Evolutionary conservation across 2,329 filamentous ascomycete genomes (phyloP), one percentile per base, ranked within the genome.

Genomic region (Botryosphaeria dothidea): DNA sequence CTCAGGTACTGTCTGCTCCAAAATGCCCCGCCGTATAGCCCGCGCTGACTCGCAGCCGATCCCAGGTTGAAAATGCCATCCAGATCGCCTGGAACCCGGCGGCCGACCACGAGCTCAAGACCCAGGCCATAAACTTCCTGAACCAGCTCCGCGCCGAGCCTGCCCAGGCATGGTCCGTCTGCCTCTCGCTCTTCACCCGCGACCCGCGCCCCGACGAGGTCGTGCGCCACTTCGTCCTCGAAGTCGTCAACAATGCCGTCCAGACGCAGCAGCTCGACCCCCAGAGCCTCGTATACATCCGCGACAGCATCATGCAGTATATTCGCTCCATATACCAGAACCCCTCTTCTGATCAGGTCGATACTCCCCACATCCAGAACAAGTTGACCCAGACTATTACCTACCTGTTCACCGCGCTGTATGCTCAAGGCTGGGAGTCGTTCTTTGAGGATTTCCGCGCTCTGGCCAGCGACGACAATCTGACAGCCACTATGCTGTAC

Each of bases 311-410:
- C 69, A 84, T 97, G 80, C 86, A 87, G 70, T 97, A 98, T 78
- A 85, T 95, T 67, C 87, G 87, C 69, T 86, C 90, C 71, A 88
- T 86, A 56, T 98, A 97, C 77, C 81, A 84, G 43, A 78, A 80
- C 23, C 75, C 74, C 9, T 72, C 68, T 34, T 84, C 85, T 64
- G 82, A 84, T 66, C 78, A 82, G 61, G 80, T 89, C 68, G 95
- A 99, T 75, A 87, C 89, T 8, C 77, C 87, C 25, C 86, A 87
- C 69, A 89, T 99, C 48, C 94, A 98, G 80, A 99, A 98, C 82
- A 99, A 99, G 80, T 87, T 99, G 70, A 93, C 94, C 51, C 95
- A 99, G 80, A 97, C 93, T 13, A 82, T 99, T 71, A 99, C 95
- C 9, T 95, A 92, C 74, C 88, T 99, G 58, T 99, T 99, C 78